Evolutionary conservation across 2,329 filamentous ascomycete species (phyloP), one percentile per base, ranked within the genome.

Genomic region (Fusarium tupiense): DNA sequence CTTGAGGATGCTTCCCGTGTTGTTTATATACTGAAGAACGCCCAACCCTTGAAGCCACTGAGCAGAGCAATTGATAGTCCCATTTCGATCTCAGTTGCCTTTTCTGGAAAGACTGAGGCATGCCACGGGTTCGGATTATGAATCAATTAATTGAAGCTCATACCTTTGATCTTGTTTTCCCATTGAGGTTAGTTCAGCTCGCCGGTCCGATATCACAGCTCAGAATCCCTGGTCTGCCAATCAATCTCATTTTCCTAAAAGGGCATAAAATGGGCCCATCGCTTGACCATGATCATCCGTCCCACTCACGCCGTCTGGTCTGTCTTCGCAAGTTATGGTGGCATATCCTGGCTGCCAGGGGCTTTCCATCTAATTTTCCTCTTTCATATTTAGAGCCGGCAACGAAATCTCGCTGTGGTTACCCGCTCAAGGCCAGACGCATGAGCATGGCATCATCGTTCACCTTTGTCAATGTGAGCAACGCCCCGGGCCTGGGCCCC

Each of bases 191-290:
- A 63, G 47, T 19, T 33, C 35, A 22, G 5, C 4, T 9, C 12
- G 20, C 26, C 2, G 41, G n/a, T 37, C 20, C 33, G 11, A 37
- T 29, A 9, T n/a, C 10, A 17, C 6, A 6, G 29, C 7, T 4
- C 35, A 17, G 22, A 52, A 37, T 33, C 16, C 26, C 2, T 19
- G 4, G 16, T 44, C 31, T 29, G 5, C 64, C 61, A 43, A 69
- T 67, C 62, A 63, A 69, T 56, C 66, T 69, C 37, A 69, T 69
- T 69, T 69, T 69, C 66, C 66, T 69, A 69, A 50, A 50, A 14
- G 22, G 13, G 66, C 3, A 69, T 54, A 68, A 26, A 33, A 6
- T 44, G 46, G 46, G 20, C 29, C 49, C 47, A 29, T 40, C 7
- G n/a, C 29, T 43, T 10, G 37, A 19, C 53, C 31, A 29, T 8